Percentiles rank a stretch among this genome's conserved stretches.
These are phyloP conservation scores for Pichia nanzhaoensis DNA, from an alignment of 805 yeast genomes.

Conservation along the genomic window DNA sequence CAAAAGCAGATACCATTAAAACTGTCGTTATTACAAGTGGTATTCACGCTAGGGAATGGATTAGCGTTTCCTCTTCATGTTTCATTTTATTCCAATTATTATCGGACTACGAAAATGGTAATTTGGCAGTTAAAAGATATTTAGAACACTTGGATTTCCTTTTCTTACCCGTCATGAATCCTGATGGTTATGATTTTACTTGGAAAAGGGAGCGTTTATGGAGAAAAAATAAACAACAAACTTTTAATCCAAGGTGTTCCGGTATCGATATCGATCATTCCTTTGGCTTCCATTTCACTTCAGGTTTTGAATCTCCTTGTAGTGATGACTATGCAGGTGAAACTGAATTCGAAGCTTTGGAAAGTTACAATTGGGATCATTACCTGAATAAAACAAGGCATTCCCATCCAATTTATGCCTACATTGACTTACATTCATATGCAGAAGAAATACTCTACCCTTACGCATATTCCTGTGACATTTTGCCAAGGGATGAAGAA, in stretches of 20 bases:
- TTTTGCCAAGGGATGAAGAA: constrained; percentile 71
- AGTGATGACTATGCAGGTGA: constrained; percentile 82
- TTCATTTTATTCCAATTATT: constrained; percentile 46
- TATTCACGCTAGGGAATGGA: constrained; percentile 88
- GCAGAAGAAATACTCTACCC: constrained; percentile 80
- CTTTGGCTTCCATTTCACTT: constrained; percentile 66
- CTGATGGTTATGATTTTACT: constrained; percentile 83
- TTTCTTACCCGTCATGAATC: constrained; percentile 79
- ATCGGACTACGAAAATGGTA: constrained; percentile 36
- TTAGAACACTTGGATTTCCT: constrained; percentile 61
- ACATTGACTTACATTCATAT: constrained; percentile 77
- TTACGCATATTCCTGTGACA: constrained; percentile 71
- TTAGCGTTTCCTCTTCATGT: constrained; percentile 63
- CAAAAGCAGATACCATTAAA: constrained; percentile 32
- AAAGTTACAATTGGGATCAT: constrained; percentile 43
- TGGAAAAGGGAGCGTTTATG: constrained; percentile 80
- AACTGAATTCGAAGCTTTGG: constrained; percentile 58
- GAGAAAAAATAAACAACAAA: constrained; percentile 82
- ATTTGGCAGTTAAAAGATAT: constrained; percentile 36
- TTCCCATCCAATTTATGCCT: constrained; percentile 63
- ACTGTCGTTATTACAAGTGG: constrained; percentile 80
- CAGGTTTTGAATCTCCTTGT: constrained; percentile 60
- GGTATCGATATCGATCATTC: constrained; percentile 89
- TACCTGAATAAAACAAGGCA: constrained; percentile 43
- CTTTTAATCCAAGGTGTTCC: constrained; percentile 56